Evolutionary conservation across 1,284 basidiomycete genomes (phyloP), one percentile per base, ranked within the genome.

Genomic region (Bondarzewia mesenterica): DNA sequence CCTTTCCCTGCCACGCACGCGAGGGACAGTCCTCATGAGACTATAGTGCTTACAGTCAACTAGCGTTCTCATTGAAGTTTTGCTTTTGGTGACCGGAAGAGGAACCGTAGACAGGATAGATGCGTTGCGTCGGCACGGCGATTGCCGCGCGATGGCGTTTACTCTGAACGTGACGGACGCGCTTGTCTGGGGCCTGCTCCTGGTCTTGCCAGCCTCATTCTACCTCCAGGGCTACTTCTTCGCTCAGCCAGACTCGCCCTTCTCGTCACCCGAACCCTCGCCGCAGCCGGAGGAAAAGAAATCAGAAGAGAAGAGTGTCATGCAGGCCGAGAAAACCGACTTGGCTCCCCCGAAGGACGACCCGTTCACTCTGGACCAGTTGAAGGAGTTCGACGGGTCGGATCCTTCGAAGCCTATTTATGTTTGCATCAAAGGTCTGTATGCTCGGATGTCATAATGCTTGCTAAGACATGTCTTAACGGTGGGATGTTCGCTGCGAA

Each of bases 381-480:
- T 95, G 52, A 80, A 72, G 48, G 58, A 73, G 58, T 93, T 71
- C 61, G 79, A 93, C 64, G 91, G 91, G 8, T 70, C 73, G 0
- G 76, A 82, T 51, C 57, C 71, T 0, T 58, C 62, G 35, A 80
- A 80, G 60, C 87, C 88, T 0, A 88, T 95, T 47, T 92, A 89
- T 56, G 88, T 95, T 32, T 82, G 88, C 41, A 91, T 94, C 64
- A 95, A 93, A 72, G 89, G 89, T 85, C 50, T 32, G 68, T 57
- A 18, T 23, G 4, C 39, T 14, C 38, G 8, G 38, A 10, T 18
- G 38, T 20, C 20, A 14, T 15, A 22, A 2, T 23, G 38, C 38
- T 39, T 50, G 27, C 49, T 44, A 23, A 41, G 40, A 25, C 21
- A 21, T 40, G 41, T 42, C 48, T 44, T 18, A 37, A 7, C 39